These are phyloP conservation scores for Darksidea phi DNA, from an alignment of 495 filamentous ascomycete species.

Conservation along the genomic window DNA sequence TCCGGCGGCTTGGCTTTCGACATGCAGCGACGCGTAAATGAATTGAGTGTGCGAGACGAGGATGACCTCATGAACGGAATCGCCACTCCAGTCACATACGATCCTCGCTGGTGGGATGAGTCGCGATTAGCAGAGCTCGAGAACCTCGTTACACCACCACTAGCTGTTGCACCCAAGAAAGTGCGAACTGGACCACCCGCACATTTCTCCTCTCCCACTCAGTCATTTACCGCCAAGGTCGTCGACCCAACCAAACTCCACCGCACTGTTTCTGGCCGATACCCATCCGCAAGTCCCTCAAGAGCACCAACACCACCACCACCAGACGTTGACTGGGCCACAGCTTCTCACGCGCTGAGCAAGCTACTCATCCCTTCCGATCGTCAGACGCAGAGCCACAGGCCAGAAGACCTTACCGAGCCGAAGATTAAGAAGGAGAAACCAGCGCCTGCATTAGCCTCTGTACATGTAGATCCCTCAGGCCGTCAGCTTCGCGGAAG, in stretches of 20 bases:
- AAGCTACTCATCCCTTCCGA: slow-evolving; percentile 75
- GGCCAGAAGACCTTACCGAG: slow-evolving; percentile 67
- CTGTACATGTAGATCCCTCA: slow-evolving; percentile 44
- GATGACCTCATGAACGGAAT: slow-evolving; percentile 9
- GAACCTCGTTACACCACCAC: slow-evolving; percentile 51
- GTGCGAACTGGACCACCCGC: slow-evolving; percentile 53
- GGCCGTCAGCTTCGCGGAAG: slow-evolving; percentile 68
- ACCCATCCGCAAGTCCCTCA: slow-evolving; percentile 27
- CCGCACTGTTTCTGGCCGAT: slow-evolving; percentile 48
- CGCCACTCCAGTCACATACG: slow-evolving; percentile 46
- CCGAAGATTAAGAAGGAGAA: slow-evolving; percentile 58
- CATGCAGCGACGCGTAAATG: slow-evolving; percentile 51
- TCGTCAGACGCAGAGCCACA: slow-evolving; percentile 69
- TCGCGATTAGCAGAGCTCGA: slow-evolving; percentile 66
- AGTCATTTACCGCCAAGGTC: slow-evolving; percentile 74
- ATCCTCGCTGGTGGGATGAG: slow-evolving; percentile 76
- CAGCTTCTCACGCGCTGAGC: slow-evolving; percentile 74
- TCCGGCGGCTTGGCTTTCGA: slow-evolving; percentile 51
- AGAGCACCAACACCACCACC: slow-evolving; percentile 60
- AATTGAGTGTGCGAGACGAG: slow-evolving; percentile 27
- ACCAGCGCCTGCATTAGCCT: slow-evolving; percentile 50
- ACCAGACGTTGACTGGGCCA: slow-evolving; percentile 79
- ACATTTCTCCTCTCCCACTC: slow-evolving; percentile 72
- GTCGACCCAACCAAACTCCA: slow-evolving; percentile 58
- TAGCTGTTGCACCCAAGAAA: slow-evolving; percentile 52